Percentiles rank a stretch among this genome's conserved stretches.
phyloP scores from a whole-genome alignment of 2,329 filamentous ascomycete species.

The Ophiostoma sp. region DNA sequence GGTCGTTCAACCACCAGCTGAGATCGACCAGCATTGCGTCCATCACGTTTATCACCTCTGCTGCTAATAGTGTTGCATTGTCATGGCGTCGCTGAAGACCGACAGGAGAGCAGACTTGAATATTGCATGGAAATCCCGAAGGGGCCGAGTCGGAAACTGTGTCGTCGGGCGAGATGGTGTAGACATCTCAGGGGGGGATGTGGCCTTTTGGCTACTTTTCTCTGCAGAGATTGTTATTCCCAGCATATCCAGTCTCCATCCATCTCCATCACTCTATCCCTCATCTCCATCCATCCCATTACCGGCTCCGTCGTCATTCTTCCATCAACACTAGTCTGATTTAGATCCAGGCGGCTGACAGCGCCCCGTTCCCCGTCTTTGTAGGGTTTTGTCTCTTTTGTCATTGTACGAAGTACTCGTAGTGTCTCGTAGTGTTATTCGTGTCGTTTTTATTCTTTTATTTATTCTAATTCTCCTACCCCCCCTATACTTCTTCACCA shows the following conservation, averaged over 20 bases:
- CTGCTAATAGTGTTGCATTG: too few species aligned
- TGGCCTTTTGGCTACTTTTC: neutral
- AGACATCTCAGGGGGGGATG: neutral
- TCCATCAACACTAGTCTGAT: neutral
- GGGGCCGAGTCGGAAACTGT: conserved; percentile 1
- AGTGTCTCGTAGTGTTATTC: neutral
- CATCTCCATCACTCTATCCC: neutral
- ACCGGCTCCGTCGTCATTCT: neutral
- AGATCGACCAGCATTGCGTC: too few species aligned
- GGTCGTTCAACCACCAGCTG: too few species aligned
- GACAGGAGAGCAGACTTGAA: neutral
- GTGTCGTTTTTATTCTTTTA: neutral
- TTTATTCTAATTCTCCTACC: neutral
- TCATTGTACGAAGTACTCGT: neutral
- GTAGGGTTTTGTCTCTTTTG: too few species aligned
- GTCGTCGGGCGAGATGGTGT: neutral
- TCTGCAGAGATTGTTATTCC: neutral
- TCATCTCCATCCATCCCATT: neutral
- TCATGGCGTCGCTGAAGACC: too few species aligned
- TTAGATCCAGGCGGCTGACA: conserved; percentile 3
- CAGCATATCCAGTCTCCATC: neutral
- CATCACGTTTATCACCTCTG: too few species aligned
- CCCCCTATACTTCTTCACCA: too few species aligned
- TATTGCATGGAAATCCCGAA: neutral
- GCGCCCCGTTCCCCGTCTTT: neutral